Percentiles rank a stretch among this genome's conserved stretches.
Evolutionary conservation across 2,329 filamentous ascomycete species (phyloP).

Genomic region (Talaromyces sp.): DNA sequence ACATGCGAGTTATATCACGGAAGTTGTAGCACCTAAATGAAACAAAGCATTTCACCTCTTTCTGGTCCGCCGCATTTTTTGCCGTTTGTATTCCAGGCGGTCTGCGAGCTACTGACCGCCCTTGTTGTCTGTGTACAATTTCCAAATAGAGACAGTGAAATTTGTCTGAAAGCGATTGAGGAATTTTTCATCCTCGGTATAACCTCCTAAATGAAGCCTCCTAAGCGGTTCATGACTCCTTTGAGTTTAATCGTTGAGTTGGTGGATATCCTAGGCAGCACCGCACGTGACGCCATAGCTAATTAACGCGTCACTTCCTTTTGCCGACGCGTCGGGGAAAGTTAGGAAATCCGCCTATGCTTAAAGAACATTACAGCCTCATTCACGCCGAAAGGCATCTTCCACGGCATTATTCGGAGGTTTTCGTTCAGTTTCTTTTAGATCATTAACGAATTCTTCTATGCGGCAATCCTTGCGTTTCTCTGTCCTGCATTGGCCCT

Average conservation of each 20-base stretch:
- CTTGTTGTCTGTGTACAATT: neutral
- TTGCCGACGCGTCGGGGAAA: conserved; percentile 4
- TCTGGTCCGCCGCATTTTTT: conserved; percentile 23
- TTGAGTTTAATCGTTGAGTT: neutral
- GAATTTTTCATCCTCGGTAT: neutral
- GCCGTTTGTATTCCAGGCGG: conserved; percentile 18
- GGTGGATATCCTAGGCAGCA: neutral
- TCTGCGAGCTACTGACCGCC: conserved; percentile 1
- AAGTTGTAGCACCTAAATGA: neutral
- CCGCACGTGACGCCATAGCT: conserved; percentile 16
- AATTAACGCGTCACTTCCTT: conserved; percentile 18
- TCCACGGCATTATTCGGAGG: neutral
- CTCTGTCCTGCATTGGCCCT: conserved; percentile 9
- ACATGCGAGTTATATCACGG: neutral
- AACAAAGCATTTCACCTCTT: neutral
- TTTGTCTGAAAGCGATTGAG: neutral
- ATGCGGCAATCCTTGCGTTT: conserved; percentile 11
- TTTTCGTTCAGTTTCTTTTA: neutral
- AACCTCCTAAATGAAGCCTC: neutral
- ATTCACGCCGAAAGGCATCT: neutral
- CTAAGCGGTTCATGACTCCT: neutral
- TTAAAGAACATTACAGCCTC: neutral
- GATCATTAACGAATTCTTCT: neutral
- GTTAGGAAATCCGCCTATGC: neutral
- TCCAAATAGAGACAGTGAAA: neutral